These are phyloP conservation scores for Tetrahymena malaccensis DNA, from an alignment of 73 alveolate genomes.

Conservation along the genomic window DNA sequence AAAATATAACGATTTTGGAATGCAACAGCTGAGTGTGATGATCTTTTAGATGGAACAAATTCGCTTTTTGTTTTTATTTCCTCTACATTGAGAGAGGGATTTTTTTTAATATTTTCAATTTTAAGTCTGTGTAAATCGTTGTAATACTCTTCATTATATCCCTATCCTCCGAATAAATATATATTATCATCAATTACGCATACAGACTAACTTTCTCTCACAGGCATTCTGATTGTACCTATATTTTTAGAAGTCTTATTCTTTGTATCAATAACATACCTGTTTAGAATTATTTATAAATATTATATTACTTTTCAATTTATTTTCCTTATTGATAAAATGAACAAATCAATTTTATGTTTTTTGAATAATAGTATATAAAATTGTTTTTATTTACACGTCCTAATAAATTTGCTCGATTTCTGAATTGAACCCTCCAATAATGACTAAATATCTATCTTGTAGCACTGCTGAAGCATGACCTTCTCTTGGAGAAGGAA, in stretches of 20 bases:
- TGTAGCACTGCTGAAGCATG: conserved; percentile 24
- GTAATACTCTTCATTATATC: conserved; percentile 4
- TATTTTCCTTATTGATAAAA: no score
- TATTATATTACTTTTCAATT: not conserved
- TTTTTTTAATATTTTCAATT: conserved; percentile 10
- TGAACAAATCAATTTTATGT: not conserved
- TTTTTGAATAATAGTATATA: not conserved
- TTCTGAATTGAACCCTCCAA: conserved; percentile 40
- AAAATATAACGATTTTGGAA: conserved; percentile 18
- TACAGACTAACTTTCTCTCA: conserved; percentile 28
- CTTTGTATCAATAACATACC: not conserved
- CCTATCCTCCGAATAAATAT: conserved; percentile 38
- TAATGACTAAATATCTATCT: conserved; percentile 3
- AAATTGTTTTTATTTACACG: not conserved
- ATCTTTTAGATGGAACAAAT: conserved; percentile 18
- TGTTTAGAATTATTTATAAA: no score
- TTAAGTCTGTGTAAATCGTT: conserved; percentile 25
- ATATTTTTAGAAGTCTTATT: not conserved
- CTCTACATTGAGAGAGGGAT: not conserved
- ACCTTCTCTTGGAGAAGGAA: conserved; percentile 23
- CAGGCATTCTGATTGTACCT: not conserved
- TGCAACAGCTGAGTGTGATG: conserved; percentile 26
- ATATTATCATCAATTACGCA: conserved; percentile 12
- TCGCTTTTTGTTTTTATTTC: conserved; percentile 20
- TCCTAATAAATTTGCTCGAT: not conserved